Evolutionary conservation across 441 rosid genomes (phyloP).

Genomic region (Monsonia emarginata): DNA sequence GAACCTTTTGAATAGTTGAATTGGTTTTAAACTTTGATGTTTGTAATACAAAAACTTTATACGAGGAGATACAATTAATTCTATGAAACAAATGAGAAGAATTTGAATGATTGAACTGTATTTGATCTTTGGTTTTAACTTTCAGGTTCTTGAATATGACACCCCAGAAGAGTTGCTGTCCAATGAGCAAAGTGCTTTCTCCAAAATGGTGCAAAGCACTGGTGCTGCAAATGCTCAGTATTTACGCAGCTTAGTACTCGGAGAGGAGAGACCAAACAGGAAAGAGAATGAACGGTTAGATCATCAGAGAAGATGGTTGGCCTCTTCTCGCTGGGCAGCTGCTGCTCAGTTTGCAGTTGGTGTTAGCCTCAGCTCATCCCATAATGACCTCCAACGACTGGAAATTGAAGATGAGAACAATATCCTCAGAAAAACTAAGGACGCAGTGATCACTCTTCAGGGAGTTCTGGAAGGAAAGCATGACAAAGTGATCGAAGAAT

Average conservation of each 20-base stretch:
- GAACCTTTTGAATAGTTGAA: too few relatives aligned
- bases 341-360: slow-evolving; percentile 84
- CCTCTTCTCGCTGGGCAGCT: slow-evolving; percentile 94
- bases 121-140: neutral
- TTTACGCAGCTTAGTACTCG: slow-evolving; percentile 61
- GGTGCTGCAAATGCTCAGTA: slow-evolving; percentile 88
- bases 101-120: too few relatives aligned
- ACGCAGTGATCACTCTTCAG: slow-evolving; percentile 73
- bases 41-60: too few relatives aligned
- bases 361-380: slow-evolving; percentile 80
- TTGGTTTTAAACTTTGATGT: too few relatives aligned
- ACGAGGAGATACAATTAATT: neutral
- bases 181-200: slow-evolving; percentile 60
- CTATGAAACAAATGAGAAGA: neutral
- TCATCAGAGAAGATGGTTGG: slow-evolving; percentile 63
- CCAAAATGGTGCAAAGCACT: slow-evolving; percentile 90
- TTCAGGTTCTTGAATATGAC: slow-evolving; percentile 73
- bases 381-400: slow-evolving; percentile 68
- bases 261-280: slow-evolving; percentile 24
- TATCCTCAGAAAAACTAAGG: slow-evolving; percentile 73
- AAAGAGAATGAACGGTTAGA: slow-evolving; percentile 35
- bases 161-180: slow-evolving; percentile 60
- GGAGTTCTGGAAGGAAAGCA: slow-evolving; percentile 85
- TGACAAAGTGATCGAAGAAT: slow-evolving; percentile 55
- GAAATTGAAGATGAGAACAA: slow-evolving; percentile 51